These are phyloP conservation scores for Scheffersomyces titani DNA, from an alignment of 1,139 yeast genomes.

Conservation along the genomic window DNA sequence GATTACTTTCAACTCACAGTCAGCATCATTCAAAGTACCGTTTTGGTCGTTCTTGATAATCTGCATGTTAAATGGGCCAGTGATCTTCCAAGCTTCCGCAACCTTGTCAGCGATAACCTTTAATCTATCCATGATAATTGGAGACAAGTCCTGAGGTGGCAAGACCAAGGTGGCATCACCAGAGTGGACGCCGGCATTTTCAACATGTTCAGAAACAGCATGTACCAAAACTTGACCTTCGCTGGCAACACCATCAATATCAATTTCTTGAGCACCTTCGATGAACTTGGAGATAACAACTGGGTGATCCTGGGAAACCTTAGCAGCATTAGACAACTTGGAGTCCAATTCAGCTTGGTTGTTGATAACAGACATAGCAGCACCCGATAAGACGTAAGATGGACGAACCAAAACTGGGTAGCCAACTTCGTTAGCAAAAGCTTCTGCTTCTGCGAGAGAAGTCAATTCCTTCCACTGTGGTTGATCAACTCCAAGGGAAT, in stretches of 20 bases:
- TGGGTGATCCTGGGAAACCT: constrained; percentile 94
- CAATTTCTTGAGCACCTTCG: constrained; percentile 95
- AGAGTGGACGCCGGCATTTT: constrained; percentile 98
- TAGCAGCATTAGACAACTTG: constrained; percentile 83
- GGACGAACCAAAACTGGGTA: constrained; percentile 98
- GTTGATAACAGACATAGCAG: constrained; percentile 95
- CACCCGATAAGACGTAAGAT: constrained; percentile 95
- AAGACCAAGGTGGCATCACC: constrained; percentile 96
- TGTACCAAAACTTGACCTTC: constrained; percentile 88
- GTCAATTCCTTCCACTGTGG: constrained; percentile 97
- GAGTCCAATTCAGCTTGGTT: constrained; percentile 74
- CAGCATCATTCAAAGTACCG: constrained; percentile 48
- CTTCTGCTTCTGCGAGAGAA: constrained; percentile 80
- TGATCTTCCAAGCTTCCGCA: constrained; percentile 90
- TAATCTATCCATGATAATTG: constrained; percentile 59
- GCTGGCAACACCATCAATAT: constrained; percentile 93
- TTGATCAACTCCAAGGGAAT: constrained; percentile 86
- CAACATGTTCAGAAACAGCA: constrained; percentile 97
- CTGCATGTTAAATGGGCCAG: constrained; percentile 99
- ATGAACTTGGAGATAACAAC: constrained; percentile 96
- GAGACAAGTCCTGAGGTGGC: constrained; percentile 81
- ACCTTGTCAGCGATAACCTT: constrained; percentile 88
- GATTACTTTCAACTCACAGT: constrained; percentile 79
- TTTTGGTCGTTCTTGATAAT: constrained; percentile 68
- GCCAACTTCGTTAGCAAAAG: constrained; percentile 81